Percentiles rank a stretch among this genome's conserved stretches.
Conservation (phyloP, 257 asterid species). For the Capsicum pubescens region DNA sequence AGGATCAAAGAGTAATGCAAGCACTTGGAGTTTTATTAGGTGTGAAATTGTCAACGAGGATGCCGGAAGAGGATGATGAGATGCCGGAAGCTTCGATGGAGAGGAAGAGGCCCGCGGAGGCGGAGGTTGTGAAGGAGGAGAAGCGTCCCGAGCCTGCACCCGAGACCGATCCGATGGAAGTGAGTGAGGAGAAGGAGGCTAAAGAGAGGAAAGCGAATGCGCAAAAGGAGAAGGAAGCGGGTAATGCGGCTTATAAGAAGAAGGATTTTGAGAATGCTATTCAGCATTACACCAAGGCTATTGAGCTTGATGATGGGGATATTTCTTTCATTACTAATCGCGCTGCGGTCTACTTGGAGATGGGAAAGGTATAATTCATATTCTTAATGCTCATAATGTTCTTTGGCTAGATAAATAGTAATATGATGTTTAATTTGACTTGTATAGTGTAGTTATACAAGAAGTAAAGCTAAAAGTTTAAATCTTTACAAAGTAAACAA, state of each 20-base stretch:
- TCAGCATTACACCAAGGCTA: slow-evolving; percentile 70
- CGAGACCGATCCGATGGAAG: slow-evolving; percentile 61
- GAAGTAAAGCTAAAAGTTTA: background rate
- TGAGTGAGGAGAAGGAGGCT: slow-evolving; percentile 51
- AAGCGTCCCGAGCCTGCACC: slow-evolving; percentile 52
- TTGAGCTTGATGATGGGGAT: slow-evolving; percentile 77
- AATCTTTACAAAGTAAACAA: background rate
- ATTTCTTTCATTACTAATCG: slow-evolving; percentile 87
- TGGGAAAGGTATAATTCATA: slow-evolving; percentile 70
- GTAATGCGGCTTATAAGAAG: slow-evolving; percentile 89
- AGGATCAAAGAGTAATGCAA: slow-evolving; percentile 90
- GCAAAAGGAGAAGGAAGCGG: slow-evolving; percentile 83
- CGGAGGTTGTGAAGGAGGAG: slow-evolving; percentile 52
- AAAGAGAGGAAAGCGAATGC: slow-evolving; percentile 64
- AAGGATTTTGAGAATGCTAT: slow-evolving; percentile 90
- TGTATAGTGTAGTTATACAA: background rate
- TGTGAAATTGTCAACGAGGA: slow-evolving; percentile 61
- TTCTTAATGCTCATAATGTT: background rate
- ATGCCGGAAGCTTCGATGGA: slow-evolving; percentile 54
- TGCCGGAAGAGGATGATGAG: slow-evolving; percentile 53
- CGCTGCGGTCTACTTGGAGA: slow-evolving; percentile 94
- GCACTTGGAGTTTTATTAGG: slow-evolving; percentile 81
- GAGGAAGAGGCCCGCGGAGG: slow-evolving; percentile 54
- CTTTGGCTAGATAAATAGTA: background rate
- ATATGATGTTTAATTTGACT: background rate